A percentile compares a stretch with the other conserved stretches of the same genome.
Evolutionary conservation across 1,139 yeast genomes (phyloP).

Genomic region (Diutina ranongensis): DNA sequence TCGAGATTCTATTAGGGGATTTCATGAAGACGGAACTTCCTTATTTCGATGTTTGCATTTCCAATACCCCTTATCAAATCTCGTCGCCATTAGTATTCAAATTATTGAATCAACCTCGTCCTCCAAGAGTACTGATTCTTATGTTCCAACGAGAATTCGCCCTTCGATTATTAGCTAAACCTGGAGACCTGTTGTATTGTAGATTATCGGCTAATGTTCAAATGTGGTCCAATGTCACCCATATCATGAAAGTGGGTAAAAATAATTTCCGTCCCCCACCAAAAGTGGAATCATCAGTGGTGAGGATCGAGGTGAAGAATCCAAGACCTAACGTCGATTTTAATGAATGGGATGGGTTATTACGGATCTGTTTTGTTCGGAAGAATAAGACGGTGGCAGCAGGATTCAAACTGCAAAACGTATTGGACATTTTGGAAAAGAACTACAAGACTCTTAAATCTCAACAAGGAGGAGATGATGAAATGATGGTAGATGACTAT

Average conservation of each 20-base stretch:
- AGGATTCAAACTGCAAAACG: conserved; percentile 76
- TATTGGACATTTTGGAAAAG: conserved; percentile 75
- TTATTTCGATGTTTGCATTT: conserved; percentile 88
- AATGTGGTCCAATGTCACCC: conserved; percentile 98
- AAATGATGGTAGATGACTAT: conserved; percentile 39
- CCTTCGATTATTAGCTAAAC: conserved; percentile 80
- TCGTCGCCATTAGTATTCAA: conserved; percentile 95
- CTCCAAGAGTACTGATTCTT: conserved; percentile 89
- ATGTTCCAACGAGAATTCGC: conserved; percentile 99
- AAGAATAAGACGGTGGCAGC: conserved; percentile 91
- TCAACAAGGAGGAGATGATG: conserved; percentile 35
- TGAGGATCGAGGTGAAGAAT: conserved; percentile 77
- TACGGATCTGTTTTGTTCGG: conserved; percentile 83
- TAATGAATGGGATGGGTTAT: conserved; percentile 93
- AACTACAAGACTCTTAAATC: conserved; percentile 79
- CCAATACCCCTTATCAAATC: conserved; percentile 95
- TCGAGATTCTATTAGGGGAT: conserved; percentile 88
- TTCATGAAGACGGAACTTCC: conserved; percentile 94
- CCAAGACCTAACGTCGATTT: conserved; percentile 91
- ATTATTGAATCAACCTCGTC: conserved; percentile 78
- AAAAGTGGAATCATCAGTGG: conserved; percentile 94
- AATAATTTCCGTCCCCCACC: conserved; percentile 98
- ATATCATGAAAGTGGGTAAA: conserved; percentile 95
- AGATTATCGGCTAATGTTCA: conserved; percentile 93
- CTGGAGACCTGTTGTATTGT: conserved; percentile 89